Evolutionary conservation across 352 stramenopile species (phyloP), one percentile per base, ranked within the genome.

Genomic region (Phytophthora crassamura): DNA sequence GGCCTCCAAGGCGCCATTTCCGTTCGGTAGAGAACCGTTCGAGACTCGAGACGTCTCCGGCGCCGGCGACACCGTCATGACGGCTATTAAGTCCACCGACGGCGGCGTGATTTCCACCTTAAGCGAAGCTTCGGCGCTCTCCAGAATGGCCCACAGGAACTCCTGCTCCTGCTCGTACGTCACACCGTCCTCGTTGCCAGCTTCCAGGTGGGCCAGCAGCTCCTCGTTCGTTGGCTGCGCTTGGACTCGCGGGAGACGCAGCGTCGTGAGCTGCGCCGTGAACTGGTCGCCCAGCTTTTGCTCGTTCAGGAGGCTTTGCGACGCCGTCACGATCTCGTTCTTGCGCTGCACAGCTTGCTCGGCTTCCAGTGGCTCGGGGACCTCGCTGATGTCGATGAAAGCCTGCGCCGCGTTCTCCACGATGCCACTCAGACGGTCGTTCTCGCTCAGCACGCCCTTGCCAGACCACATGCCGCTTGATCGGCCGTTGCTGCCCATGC

Each of bases 361-460:
- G 3, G 80, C 77, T 64, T 94, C 86, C 4, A 94, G 79, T 16
- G 86, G 86, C 52, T 93, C 86, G 4, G 86, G 81, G 0, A 94
- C 79, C 64, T 94, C 84, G 45, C 81, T 92, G 43, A 94, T 89
- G 53, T 94, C 84, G 51, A 94, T 93, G 43, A 94, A 90, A 16
- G 80, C 83, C 69, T 93, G 84, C 36, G 80, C 80, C 10, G 84
- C 82, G 46, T 72, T 90, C 54, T 93, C 84, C 8, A 94, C 84
- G 41, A 94, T 94, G 14, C 75, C 80, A 41, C 74, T 91, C 28
- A 92, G 77, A 6, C 86, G 82, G 56, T 94, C 86, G 55, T 89
- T 88, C 59, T 94, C 86, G 48, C 74, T 93, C 50, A 93, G 32
- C 34, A 74, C 73, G 9, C 71, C 82, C 67, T 89, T 92, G 59